Evolutionary conservation across 495 filamentous ascomycete species (phyloP), one percentile per base, ranked within the genome.

Genomic region (Penicillium mononematosum): DNA sequence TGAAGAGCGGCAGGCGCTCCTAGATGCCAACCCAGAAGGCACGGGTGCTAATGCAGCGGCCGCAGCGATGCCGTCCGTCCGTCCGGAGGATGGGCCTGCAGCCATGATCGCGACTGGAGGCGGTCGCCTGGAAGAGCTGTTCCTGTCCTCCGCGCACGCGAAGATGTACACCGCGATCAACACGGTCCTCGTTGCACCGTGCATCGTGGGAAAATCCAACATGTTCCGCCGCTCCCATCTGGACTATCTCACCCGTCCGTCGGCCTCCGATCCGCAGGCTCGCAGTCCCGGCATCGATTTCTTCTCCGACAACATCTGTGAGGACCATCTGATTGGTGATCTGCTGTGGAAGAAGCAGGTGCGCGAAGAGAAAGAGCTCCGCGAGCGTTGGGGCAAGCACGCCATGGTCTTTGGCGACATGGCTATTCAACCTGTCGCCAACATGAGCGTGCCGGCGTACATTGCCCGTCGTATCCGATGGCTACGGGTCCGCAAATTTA

Each of bases 111-210:
- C 75, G 31, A 79, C 63, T 42, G 83, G 83, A 39, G 94, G 94
- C n/a, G 92, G 91, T 31, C 79, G 90, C 2, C 78, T 99, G 0
- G 95, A 99, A 65, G 93, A 98, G 64, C 82, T 90, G 70, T 99
- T 99, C 75, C 84, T 97, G 76, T 87, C 92, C 1, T 92, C 91
- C 9, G 87, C 91, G 0, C 95, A 99, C 72, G 92, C 92, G 50
- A 99, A 99, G 65, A 96, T 99, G 81, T 99, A 99, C 76, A 89
- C 88, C 20, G 94, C 93, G 55, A 98, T 98, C 81, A 96, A 97
- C 76, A 91, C 92, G 6, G 89, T 96, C 24, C 78, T 86, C 17
- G 76, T 98, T 55, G 93, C 94, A 0, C 92, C 95, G 6, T 98
- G 95, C 71, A 90, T 95, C 53, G 89, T 98, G 6, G 94, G 94